Conservation (phyloP, 306 rosid genomes). For the Crataegus laevigata region DNA sequence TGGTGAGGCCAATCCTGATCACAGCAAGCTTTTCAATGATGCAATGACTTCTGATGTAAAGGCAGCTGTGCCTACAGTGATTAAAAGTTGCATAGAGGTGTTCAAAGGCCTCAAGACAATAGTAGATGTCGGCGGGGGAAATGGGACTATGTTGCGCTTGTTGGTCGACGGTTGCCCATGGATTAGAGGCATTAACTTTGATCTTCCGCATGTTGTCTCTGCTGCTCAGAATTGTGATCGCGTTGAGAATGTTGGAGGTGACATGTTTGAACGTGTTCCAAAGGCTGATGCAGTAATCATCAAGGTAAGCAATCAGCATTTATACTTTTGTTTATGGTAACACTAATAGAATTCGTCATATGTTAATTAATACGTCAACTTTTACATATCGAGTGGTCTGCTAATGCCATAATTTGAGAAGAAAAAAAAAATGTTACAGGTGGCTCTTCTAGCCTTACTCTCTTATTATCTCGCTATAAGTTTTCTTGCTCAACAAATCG, state of each 20-base stretch:
- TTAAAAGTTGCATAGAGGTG: constrained; percentile 28
- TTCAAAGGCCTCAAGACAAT: constrained; percentile 40
- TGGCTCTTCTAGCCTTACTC: neutral
- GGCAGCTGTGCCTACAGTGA: constrained; percentile 16
- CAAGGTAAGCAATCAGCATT: constrained; percentile 25
- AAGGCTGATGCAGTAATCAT: constrained; percentile 59
- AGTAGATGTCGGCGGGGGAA: constrained; percentile 83
- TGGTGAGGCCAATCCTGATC: constrained; percentile 17
- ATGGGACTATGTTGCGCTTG: constrained; percentile 36
- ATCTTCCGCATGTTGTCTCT: constrained; percentile 57
- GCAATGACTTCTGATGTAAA: constrained; percentile 59
- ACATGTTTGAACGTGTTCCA: constrained; percentile 60
- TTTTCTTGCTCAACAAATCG: neutral
- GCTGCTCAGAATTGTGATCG: constrained; percentile 10
- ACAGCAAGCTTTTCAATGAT: constrained; percentile 41
- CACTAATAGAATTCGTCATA: neutral
- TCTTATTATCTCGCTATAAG: neutral
- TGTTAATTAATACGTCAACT: neutral
- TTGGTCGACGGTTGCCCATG: constrained; percentile 33
- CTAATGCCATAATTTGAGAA: too few species aligned
- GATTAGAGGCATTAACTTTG: constrained; percentile 55
- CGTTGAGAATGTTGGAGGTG: constrained; percentile 47
- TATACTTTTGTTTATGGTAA: too few species aligned
- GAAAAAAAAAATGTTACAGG: too few species aligned
- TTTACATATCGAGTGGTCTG: neutral